Base-by-base conservation (phyloP, 73 alveolate species). In the Stentor roeselii region DNA sequence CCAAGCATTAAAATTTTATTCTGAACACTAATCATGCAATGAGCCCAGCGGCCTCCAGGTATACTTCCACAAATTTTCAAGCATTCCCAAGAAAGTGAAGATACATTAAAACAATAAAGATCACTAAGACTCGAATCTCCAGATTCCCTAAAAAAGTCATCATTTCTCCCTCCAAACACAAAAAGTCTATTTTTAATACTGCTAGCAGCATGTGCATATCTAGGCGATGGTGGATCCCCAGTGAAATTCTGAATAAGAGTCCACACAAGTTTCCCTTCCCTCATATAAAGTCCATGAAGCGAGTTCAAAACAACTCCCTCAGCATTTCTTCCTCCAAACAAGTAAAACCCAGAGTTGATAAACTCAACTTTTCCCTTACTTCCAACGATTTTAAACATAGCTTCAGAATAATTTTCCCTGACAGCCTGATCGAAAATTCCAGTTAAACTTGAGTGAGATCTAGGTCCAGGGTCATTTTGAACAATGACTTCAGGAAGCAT, bases 141-240 rank as follows among this genome's bases (percentile, higher is more conserved):
- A 0, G 75, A 35, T 35, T 30, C 38, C 14, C 42, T 59, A 41
- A 35, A 75, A 21, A 75, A 41, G 3, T 27, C 21, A 38, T 61
- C 89, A 80, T 83, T 83, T 37, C 89, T 74, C 3, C 89, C 89
- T 0, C 89, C 89, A 41, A 59, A 80, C 37, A 83, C 38, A n/a
- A 39, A 36, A 2, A 83, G 34, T 15, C 67, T 59, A 3, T 39
- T 32, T 3, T 75, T 82, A 2, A 90, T 77, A 35, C 61, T 32
- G 76, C 93, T 83, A 30, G 93, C 87, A 39, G 93, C 75, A 67
- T 90, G 93, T 14, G 60, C 41, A 42, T 75, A 90, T n/a, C 95
- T 75, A 1, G 95, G 88, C 42, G 92, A 36, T 3, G 95, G 95
- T 14, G 86, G 91, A 31, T 59, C 78, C 14, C 95, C 95, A 40